Evolutionary conservation across 192 early-diverging fungal species (phyloP).

Genomic region (Coemansia sp.): DNA sequence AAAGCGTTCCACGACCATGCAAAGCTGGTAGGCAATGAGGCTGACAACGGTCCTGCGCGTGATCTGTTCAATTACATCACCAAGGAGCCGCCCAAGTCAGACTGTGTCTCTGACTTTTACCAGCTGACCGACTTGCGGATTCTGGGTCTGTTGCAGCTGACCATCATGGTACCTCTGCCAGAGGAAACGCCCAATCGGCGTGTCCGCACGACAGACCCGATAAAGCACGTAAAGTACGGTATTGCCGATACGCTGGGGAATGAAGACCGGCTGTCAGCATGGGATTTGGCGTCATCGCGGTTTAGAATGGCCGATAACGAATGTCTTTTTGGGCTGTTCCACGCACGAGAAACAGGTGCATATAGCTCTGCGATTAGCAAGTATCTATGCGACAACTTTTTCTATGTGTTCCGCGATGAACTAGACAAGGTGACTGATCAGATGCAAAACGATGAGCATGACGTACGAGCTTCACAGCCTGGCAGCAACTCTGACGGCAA

Average conservation of each 20-base stretch:
- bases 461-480: slow-evolving; percentile 4
- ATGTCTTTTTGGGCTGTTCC: slow-evolving; percentile 84
- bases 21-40: slow-evolving; percentile 37
- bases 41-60: slow-evolving; percentile 27
- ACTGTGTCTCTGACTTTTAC: slow-evolving; percentile 69
- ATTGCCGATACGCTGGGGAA: slow-evolving; percentile 79
- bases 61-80: slow-evolving; percentile 50
- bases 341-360: slow-evolving; percentile 59
- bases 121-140: slow-evolving; percentile 74
- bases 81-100: slow-evolving; percentile 56
- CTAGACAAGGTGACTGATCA: slow-evolving; percentile 64
- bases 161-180: slow-evolving; percentile 73
- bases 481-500: slow-evolving; percentile 11
- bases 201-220: slow-evolving; percentile 79
- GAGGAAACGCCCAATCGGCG: slow-evolving; percentile 80
- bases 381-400: slow-evolving; percentile 71
- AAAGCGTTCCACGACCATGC: slow-evolving; percentile 53
- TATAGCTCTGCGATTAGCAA: slow-evolving; percentile 57
- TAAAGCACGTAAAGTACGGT: slow-evolving; percentile 81
- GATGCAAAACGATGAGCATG: slow-evolving; percentile 30
- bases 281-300: slow-evolving; percentile 83
- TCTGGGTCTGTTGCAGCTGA: slow-evolving; percentile 89
- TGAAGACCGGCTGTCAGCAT: slow-evolving; percentile 68
- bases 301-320: slow-evolving; percentile 85
- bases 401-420: slow-evolving; percentile 66